phyloP scores from a whole-genome alignment of 139 green algal species.

The Chlamydomonas sp. region DNA sequence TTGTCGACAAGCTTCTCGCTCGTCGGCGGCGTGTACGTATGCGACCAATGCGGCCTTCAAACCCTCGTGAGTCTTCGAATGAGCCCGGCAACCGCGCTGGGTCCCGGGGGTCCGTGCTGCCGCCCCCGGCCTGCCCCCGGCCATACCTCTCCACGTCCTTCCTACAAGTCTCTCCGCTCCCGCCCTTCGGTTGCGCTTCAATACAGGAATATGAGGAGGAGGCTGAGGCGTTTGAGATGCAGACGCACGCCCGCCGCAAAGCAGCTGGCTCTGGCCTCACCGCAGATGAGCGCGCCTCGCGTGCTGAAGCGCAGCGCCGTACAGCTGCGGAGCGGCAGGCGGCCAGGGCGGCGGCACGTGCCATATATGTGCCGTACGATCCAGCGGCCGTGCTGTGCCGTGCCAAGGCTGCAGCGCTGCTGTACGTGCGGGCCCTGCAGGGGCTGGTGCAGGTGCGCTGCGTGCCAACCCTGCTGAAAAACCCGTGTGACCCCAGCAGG shows the following conservation, averaged over 20 bases:
- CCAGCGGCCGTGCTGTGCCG: not conserved
- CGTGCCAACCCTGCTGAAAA: no score
- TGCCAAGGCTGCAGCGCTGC: not conserved
- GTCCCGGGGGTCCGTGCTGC: not conserved
- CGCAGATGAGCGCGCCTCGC: not conserved
- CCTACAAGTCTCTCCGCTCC: no score
- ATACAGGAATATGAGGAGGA: constrained; percentile 2
- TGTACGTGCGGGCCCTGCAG: constrained; percentile 30
- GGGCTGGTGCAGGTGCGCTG: constrained; percentile 4
- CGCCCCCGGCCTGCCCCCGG: no score
- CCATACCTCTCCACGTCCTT: no score
- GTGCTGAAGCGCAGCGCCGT: not conserved
- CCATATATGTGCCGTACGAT: not conserved
- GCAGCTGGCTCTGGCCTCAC: not conserved
- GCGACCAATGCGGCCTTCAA: constrained; percentile 14
- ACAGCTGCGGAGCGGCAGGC: not conserved
- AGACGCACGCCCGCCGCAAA: not conserved
- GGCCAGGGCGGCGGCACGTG: not conserved
- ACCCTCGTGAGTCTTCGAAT: not conserved
- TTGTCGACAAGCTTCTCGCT: constrained; percentile 14
- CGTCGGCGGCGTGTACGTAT: not conserved
- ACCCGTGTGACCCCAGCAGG: no score
- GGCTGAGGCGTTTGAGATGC: not conserved
- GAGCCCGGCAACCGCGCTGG: not conserved
- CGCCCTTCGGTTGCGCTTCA: not conserved